Conservation (phyloP, 2,329 filamentous ascomycete genomes). For the Kalmusia sp. region DNA sequence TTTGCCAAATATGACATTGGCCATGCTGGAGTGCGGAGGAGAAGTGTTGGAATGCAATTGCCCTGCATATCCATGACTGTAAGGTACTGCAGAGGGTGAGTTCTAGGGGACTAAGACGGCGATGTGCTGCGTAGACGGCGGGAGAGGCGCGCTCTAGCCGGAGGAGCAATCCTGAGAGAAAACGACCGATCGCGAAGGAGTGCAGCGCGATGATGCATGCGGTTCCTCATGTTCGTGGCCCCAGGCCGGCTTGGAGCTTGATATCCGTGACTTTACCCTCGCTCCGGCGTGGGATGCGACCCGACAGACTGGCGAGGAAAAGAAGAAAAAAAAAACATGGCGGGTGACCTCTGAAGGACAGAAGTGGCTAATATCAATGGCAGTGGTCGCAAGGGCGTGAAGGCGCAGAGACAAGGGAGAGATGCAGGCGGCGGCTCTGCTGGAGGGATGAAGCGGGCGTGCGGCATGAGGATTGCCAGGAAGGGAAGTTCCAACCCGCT, state of each 20-base stretch:
- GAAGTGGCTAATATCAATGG: slow-evolving; percentile 5
- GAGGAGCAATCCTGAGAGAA: background rate
- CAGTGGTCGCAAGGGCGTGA: background rate
- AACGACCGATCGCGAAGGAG: background rate
- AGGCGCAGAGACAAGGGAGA: background rate
- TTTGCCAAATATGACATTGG: background rate
- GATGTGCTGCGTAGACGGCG: background rate
- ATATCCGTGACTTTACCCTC: background rate
- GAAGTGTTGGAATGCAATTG: slow-evolving; percentile 5
- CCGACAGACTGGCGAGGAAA: slow-evolving; percentile 24
- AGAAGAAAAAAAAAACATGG: slow-evolving; percentile 24
- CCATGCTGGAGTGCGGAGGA: background rate
- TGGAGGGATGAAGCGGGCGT: background rate
- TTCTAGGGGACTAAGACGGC: background rate
- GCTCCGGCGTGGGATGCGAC: slow-evolving; percentile 20
- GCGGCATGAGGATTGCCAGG: background rate
- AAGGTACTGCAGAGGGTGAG: background rate
- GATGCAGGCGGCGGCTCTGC: slow-evolving; percentile 12
- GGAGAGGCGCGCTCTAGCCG: slow-evolving; percentile 5
- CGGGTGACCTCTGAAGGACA: slow-evolving; percentile 12
- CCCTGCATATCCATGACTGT: slow-evolving; percentile 4
- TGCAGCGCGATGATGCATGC: slow-evolving; percentile 1
- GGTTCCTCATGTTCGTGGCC: slow-evolving; percentile 3
- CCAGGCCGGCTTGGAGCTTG: background rate
- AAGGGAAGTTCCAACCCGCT: background rate